Conservation (phyloP, 2,329 filamentous ascomycete species). For the Aspergillus alliaceus region DNA sequence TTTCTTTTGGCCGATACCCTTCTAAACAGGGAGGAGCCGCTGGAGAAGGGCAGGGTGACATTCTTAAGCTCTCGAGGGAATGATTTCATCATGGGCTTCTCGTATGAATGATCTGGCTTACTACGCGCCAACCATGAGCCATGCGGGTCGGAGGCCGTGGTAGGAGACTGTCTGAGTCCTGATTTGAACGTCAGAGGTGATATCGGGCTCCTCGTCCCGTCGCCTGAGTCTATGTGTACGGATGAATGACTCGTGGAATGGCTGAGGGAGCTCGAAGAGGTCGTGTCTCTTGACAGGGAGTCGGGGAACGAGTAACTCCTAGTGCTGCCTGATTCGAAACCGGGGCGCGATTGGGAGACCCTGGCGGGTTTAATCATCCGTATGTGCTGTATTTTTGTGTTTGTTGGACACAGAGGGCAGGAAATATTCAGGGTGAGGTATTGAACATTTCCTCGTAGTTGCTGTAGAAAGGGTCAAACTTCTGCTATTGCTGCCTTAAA, state of each 20-base stretch:
- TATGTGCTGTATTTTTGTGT: constrained; percentile 32
- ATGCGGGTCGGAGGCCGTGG: constrained; percentile 11
- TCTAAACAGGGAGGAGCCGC: constrained; percentile 19
- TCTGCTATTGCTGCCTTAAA: background rate
- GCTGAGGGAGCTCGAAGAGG: constrained; percentile 24
- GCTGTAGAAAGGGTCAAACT: constrained; percentile 4
- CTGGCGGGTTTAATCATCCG: constrained; percentile 36
- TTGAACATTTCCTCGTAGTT: constrained; percentile 18
- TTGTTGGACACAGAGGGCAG: constrained; percentile 33
- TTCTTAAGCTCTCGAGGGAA: constrained; percentile 21
- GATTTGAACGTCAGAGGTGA: constrained; percentile 13
- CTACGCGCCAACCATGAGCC: constrained; percentile 8
- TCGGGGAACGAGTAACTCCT: constrained; percentile 17
- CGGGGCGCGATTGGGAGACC: constrained; percentile 18
- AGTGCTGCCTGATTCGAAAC: constrained; percentile 16
- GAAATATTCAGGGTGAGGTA: constrained; percentile 23
- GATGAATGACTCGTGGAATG: constrained; percentile 23
- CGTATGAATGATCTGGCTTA: constrained; percentile 8
- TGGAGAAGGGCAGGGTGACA: constrained; percentile 18
- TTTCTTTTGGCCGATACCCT: constrained; percentile 19
- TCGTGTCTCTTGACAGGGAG: constrained; percentile 18
- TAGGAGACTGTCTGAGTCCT: constrained; percentile 13
- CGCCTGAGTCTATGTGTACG: constrained; percentile 13
- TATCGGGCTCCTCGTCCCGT: constrained; percentile 15
- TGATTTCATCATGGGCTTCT: constrained; percentile 17